Base-by-base conservation (phyloP, 2,329 filamentous ascomycete species). In the Cytospora mali region DNA sequence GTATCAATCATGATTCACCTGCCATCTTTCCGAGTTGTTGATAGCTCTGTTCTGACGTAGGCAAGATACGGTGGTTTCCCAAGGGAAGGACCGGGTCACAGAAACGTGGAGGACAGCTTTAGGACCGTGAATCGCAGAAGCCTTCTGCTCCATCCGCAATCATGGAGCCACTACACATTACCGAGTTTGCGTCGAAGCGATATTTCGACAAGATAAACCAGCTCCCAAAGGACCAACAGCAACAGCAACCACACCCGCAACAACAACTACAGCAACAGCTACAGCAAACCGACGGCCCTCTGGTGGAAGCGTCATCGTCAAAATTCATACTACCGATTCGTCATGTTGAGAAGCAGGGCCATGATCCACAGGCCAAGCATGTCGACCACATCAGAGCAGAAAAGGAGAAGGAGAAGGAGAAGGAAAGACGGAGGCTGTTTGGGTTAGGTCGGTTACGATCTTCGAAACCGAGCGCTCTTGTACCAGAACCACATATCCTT, bases 101-200 rank as follows among this genome's bases (percentile, higher is more conserved):
- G n/a, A 56, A 54, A 27, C 61, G 56, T 61, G 58, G 61, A 66
- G 52, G 58, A 58, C 64, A 67, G 57, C 14, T 21, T 42, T 39
- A 52, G 56, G 35, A 53, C 28, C n/a, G 48, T 35, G 6, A 21
- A 11, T 62, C n/a, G 31, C 21, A 48, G 42, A 25, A 31, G 16
- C 33, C 56, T 23, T 57, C 46, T 48, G 31, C 42, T 50, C 31
- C 42, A 55, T 29, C 33, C 68, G 49, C 63, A 66, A 74, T 74
- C 70, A 87, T 88, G 84, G 86, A 88, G 67, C 84, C 83, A 70
- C 79, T 82, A 68, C 85, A 88, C 67, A 80, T 86, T 66, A 87
- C 86, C 64, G 86, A 89, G 73, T 89, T 89, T 75, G 86, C 85
- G 65, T 89, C 86, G 51, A 79, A 84, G 73, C 83, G 83, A 67